Evolutionary conservation across 1,139 yeast genomes (phyloP).

Genomic region (Groenewaldozyma sp.): DNA sequence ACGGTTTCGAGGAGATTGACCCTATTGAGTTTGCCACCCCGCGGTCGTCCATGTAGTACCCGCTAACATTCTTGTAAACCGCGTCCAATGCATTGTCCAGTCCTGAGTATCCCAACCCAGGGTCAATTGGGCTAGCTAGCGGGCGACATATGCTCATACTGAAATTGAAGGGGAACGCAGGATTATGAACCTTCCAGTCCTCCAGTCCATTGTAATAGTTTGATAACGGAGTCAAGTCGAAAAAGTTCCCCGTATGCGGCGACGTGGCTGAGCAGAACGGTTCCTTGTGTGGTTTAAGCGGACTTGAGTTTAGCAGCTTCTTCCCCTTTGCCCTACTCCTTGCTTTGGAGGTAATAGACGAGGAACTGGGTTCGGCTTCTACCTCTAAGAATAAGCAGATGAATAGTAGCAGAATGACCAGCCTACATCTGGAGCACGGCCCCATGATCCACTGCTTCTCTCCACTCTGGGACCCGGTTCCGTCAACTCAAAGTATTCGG

Average conservation of each 20-base stretch:
- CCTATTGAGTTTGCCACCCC: constrained; percentile 57
- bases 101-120: constrained; percentile 14
- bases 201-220: constrained; percentile 4
- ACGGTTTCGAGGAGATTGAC: constrained; percentile 37
- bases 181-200: constrained; percentile 60
- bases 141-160: constrained; percentile 71
- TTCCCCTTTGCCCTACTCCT: too few relatives aligned
- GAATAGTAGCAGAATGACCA: too few relatives aligned
- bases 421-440: too few relatives aligned
- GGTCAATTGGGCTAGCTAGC: constrained; percentile 10
- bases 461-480: too few relatives aligned
- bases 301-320: too few relatives aligned
- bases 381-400: too few relatives aligned
- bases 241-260: constrained; percentile 25
- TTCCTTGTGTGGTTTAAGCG: too few relatives aligned
- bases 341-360: too few relatives aligned
- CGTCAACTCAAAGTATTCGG: too few relatives aligned
- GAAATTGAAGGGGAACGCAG: constrained; percentile 63
- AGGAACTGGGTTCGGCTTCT: too few relatives aligned
- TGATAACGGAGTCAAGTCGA: constrained; percentile 23
- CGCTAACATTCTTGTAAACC: constrained; percentile 42
- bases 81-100: constrained; percentile 33
- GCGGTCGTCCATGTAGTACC: constrained; percentile 48
- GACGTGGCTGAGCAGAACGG: constrained; percentile 22
- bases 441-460: too few relatives aligned